A percentile compares a stretch with the other conserved stretches of the same genome.
These are phyloP conservation scores for Penicillium janthinellum DNA, from an alignment of 2,329 filamentous ascomycete genomes.

Conservation along the genomic window DNA sequence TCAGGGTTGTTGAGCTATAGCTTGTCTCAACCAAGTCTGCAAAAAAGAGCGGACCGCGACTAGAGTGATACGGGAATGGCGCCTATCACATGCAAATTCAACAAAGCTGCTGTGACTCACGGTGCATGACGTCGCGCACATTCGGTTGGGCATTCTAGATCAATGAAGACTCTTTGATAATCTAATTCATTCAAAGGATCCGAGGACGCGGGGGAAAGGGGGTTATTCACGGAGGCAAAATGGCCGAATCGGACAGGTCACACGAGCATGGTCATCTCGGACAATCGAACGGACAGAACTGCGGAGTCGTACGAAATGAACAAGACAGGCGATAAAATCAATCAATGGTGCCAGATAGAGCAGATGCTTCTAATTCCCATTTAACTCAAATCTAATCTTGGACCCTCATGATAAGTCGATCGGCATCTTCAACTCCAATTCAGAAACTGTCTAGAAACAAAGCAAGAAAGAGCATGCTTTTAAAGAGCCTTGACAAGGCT, in stretches of 20 bases:
- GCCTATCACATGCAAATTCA: conserved; percentile 6
- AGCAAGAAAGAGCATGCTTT: too few relatives aligned
- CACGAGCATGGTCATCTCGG: neutral
- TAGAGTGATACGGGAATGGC: neutral
- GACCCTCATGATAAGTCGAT: neutral
- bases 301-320: neutral
- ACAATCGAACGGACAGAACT: neutral
- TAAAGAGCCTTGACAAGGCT: too few relatives aligned
- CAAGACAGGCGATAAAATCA: too few relatives aligned
- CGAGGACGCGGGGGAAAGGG: too few relatives aligned
- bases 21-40: neutral
- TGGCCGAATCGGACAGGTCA: neutral
- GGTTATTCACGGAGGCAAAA: neutral
- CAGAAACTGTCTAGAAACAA: too few relatives aligned
- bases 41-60: neutral
- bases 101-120: conserved; percentile 3
- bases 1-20: neutral
- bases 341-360: too few relatives aligned
- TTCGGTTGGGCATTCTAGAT: neutral
- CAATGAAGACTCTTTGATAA: neutral
- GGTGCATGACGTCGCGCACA: neutral
- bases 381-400: too few relatives aligned
- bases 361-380: too few relatives aligned
- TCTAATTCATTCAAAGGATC: too few relatives aligned
- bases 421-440: neutral